Evolutionary conservation across 2,329 filamentous ascomycete genomes (phyloP).

Genomic region (Penicillium sp.): DNA sequence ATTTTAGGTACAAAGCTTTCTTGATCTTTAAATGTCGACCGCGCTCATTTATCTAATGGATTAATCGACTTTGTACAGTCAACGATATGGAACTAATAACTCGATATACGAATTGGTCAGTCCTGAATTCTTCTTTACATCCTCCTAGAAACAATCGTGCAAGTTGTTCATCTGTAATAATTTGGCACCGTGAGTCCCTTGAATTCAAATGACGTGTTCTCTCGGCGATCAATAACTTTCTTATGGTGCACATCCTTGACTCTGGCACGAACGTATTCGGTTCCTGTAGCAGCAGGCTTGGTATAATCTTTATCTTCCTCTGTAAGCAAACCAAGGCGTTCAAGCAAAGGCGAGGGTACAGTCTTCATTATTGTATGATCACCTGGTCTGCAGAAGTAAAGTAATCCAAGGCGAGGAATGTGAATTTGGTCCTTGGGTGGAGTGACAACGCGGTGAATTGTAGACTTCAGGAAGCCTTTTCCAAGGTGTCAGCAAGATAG

Average conservation of each 20-base stretch:
- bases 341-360: slow-evolving; percentile 43
- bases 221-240: slow-evolving; percentile 49
- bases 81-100: too few species aligned
- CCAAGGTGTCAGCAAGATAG: neutral
- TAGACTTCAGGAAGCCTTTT: slow-evolving; percentile 35
- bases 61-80: too few species aligned
- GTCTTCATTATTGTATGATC: slow-evolving; percentile 33
- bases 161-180: slow-evolving; percentile 31
- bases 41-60: too few species aligned
- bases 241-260: slow-evolving; percentile 54
- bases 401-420: slow-evolving; percentile 36
- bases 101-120: too few species aligned
- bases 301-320: slow-evolving; percentile 46
- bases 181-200: slow-evolving; percentile 47
- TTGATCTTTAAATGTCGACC: too few species aligned
- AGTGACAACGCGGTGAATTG: slow-evolving; percentile 40
- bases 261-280: slow-evolving; percentile 52
- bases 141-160: too few species aligned
- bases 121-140: too few species aligned
- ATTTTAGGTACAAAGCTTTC: too few species aligned
- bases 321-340: slow-evolving; percentile 43
- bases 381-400: slow-evolving; percentile 43
- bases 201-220: slow-evolving; percentile 51
- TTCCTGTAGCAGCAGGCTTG: slow-evolving; percentile 43
- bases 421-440: slow-evolving; percentile 41